Conservation (phyloP, 768 basidiomycete genomes). For the Kwoniella mangroviensis region DNA sequence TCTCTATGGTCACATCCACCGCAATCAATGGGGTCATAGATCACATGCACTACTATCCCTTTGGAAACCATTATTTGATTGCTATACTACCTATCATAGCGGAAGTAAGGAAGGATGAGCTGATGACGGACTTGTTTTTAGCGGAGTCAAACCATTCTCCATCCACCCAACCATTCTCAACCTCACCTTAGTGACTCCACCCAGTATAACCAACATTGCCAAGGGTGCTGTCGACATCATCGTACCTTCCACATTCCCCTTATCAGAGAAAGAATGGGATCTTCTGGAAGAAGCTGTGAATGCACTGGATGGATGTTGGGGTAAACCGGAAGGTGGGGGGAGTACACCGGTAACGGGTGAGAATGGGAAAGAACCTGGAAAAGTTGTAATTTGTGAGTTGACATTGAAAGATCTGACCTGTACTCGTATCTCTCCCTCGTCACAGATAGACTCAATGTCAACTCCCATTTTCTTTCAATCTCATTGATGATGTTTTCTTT, state of each 20-base stretch:
- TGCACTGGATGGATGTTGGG: constrained; percentile 35
- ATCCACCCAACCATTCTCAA: constrained; percentile 53
- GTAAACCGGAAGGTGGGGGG: constrained; percentile 5
- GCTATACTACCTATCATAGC: too few relatives aligned
- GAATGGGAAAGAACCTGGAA: constrained; percentile 22
- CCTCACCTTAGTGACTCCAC: constrained; percentile 33
- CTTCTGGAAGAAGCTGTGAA: constrained; percentile 42
- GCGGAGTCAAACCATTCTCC: constrained; percentile 39
- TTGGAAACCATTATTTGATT: neutral
- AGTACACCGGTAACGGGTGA: constrained; percentile 15
- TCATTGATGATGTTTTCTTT: neutral
- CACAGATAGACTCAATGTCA: too few relatives aligned
- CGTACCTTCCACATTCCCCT: constrained; percentile 36
- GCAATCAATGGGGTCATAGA: too few relatives aligned
- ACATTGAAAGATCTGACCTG: too few relatives aligned
- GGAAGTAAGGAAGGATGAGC: neutral
- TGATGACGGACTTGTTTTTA: neutral
- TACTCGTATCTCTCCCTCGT: too few relatives aligned
- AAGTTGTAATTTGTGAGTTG: constrained; percentile 47
- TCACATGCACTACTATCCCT: too few relatives aligned
- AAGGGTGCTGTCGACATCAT: constrained; percentile 49
- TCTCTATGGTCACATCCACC: too few relatives aligned
- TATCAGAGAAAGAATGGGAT: constrained; percentile 47
- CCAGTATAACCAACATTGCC: constrained; percentile 41
- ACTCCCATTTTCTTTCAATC: too few relatives aligned